These are phyloP conservation scores for Arthrobotrys sphaeroides DNA, from an alignment of 2,329 filamentous ascomycete species.

Conservation along the genomic window DNA sequence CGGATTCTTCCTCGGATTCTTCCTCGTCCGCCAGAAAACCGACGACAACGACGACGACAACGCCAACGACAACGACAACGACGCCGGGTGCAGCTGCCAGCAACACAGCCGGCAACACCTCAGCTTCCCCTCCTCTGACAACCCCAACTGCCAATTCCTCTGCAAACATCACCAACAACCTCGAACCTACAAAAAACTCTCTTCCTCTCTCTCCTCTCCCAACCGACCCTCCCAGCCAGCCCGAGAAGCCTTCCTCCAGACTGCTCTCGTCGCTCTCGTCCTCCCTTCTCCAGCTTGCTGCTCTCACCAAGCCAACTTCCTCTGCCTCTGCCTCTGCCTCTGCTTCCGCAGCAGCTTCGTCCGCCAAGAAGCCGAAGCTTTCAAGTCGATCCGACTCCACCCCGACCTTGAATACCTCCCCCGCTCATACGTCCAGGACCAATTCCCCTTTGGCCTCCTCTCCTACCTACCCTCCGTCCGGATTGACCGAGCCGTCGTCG, in stretches of 20 bases:
- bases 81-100: constrained; percentile 19
- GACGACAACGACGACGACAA: no score
- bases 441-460: constrained; percentile 51
- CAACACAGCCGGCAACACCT: constrained; percentile 17
- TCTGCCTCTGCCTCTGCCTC: constrained; percentile 13
- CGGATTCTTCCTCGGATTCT: constrained; percentile 7
- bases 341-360: constrained; percentile 4
- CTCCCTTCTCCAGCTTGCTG: constrained; percentile 43
- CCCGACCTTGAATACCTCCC: constrained; percentile 21
- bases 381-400: constrained; percentile 39
- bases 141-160: constrained; percentile 31
- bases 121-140: constrained; percentile 52
- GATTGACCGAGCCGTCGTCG: constrained; percentile 40
- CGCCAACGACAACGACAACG: no score
- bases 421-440: constrained; percentile 12
- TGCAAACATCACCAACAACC: constrained; percentile 21
- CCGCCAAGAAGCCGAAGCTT: constrained; percentile 43
- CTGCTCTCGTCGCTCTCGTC: constrained; percentile 44
- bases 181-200: constrained; percentile 38
- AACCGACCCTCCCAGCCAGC: background rate
- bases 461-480: constrained; percentile 27
- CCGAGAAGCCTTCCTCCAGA: constrained; percentile 29
- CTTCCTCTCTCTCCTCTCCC: constrained; percentile 25
- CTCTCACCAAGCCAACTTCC: constrained; percentile 17
- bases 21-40: background rate